phyloP scores from a whole-genome alignment of 169 alveolate genomes.

The Ichthyophthirius multifiliis region DNA sequence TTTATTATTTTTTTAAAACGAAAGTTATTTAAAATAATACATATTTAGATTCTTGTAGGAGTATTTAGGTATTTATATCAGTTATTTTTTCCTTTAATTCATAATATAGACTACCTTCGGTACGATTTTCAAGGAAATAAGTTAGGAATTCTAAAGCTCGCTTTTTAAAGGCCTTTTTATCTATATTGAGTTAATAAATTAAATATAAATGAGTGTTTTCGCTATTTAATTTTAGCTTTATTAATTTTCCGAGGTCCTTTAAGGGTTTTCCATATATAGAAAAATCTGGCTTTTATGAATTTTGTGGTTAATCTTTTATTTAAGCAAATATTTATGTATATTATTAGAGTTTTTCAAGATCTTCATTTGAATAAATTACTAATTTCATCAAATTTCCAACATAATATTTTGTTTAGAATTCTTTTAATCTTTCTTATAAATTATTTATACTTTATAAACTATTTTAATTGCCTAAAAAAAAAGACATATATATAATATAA shows the following conservation, averaged over 20 bases:
- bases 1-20: neutral
- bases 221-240: no score
- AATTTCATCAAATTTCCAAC: slow-evolving; percentile 61
- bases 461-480: neutral
- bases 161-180: neutral
- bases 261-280: no score
- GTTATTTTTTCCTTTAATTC: neutral
- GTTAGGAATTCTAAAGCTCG: neutral
- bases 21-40: neutral
- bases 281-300: no score
- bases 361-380: slow-evolving; percentile 12
- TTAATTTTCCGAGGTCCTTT: no score
- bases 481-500: no score
- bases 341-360: neutral
- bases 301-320: no score
- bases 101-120: neutral
- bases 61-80: neutral
- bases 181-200: neutral
- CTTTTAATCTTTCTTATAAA: slow-evolving; percentile 45
- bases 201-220: no score
- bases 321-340: no score
- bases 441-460: neutral
- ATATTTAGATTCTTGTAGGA: neutral
- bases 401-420: slow-evolving; percentile 53
- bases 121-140: neutral